Conservation (phyloP, 371 early-diverging fungal genomes). For the Lichtheimia ornata region DNA sequence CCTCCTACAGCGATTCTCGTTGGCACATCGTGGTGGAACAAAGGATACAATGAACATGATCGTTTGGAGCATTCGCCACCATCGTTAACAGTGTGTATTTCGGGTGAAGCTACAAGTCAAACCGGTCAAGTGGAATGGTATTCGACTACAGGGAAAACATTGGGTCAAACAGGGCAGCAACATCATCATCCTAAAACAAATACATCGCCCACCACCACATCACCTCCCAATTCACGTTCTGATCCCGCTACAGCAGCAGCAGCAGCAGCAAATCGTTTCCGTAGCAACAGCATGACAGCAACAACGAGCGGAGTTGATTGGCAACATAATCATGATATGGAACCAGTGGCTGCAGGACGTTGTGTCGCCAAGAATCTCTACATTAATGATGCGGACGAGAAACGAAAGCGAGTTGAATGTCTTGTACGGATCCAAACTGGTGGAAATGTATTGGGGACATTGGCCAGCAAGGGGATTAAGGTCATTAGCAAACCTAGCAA, state of each 20-base stretch:
- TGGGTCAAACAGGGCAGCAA: constrained; percentile 26
- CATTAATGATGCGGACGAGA: constrained; percentile 75
- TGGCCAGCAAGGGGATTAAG: constrained; percentile 72
- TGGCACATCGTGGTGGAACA: constrained; percentile 68
- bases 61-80: constrained; percentile 20
- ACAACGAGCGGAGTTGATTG: constrained; percentile 16
- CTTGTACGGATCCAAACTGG: constrained; percentile 64
- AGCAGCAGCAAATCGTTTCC: constrained; percentile 2
- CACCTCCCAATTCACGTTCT: constrained; percentile 28
- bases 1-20: constrained; percentile 79
- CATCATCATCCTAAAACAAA: constrained; percentile 13
- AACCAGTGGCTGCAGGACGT: constrained; percentile 46
- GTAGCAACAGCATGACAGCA: not conserved
- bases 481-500: constrained; percentile 82
- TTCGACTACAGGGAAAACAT: constrained; percentile 25
- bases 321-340: constrained; percentile 22
- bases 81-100: constrained; percentile 47
- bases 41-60: constrained; percentile 9
- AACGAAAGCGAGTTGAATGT: constrained; percentile 72
- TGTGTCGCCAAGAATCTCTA: constrained; percentile 75
- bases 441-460: constrained; percentile 56
- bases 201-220: constrained; percentile 12
- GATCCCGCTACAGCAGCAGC: not conserved
- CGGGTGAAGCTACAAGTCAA: constrained; percentile 46
- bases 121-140: constrained; percentile 50